phyloP scores from a whole-genome alignment of 1,284 basidiomycete species.

The Fereydounia khargensis region DNA sequence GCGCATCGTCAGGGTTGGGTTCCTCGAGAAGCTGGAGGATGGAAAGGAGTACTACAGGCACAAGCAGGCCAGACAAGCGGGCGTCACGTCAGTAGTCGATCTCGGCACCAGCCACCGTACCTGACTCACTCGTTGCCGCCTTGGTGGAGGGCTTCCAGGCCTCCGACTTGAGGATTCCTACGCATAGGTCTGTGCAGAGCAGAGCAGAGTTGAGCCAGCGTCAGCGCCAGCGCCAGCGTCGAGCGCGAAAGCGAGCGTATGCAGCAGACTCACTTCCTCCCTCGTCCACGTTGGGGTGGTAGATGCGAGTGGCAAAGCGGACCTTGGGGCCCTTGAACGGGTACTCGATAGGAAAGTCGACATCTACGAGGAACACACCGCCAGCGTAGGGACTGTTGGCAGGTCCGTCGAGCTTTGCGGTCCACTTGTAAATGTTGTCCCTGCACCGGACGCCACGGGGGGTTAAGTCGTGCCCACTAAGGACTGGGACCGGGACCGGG shows the following conservation, averaged over 20 bases:
- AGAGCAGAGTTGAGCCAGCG: not conserved
- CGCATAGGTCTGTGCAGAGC: slow-evolving; percentile 29
- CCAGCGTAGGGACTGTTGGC: slow-evolving; percentile 45
- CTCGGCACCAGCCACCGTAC: too few species aligned
- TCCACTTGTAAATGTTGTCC: slow-evolving; percentile 48
- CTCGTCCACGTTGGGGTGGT: slow-evolving; percentile 57
- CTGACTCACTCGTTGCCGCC: slow-evolving; percentile 51
- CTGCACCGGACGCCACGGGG: not conserved
- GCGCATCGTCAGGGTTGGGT: slow-evolving; percentile 52
- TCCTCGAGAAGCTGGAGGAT: slow-evolving; percentile 50
- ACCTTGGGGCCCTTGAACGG: slow-evolving; percentile 57
- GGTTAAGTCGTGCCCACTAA: not conserved
- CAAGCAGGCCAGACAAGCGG: not conserved
- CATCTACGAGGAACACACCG: slow-evolving; percentile 49
- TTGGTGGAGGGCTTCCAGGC: slow-evolving; percentile 57
- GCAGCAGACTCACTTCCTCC: slow-evolving; percentile 40
- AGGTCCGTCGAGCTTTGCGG: slow-evolving; percentile 35
- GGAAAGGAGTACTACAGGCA: slow-evolving; percentile 40
- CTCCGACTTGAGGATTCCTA: slow-evolving; percentile 55
- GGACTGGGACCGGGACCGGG: not conserved
- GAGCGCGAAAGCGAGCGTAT: not conserved
- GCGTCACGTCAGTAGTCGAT: too few species aligned
- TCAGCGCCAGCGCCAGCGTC: not conserved
- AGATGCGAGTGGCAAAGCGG: slow-evolving; percentile 48
- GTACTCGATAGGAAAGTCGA: slow-evolving; percentile 57